phyloP scores from a whole-genome alignment of 2,329 filamentous ascomycete species.

The Drechslera avenae region DNA sequence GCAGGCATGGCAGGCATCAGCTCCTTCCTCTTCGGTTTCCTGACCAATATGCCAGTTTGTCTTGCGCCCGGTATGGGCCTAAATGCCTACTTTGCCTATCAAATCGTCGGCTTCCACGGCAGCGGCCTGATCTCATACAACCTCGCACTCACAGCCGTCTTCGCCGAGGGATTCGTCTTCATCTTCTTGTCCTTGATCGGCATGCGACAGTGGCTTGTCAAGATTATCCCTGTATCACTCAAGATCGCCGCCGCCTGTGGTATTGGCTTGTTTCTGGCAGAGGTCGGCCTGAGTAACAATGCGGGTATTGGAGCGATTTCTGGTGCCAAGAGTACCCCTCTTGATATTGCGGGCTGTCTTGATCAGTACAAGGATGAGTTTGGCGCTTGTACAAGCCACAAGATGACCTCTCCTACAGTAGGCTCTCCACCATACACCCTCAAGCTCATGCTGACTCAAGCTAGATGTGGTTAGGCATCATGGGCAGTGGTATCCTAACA shows the following conservation, averaged over 20 bases:
- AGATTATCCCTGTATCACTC: conserved; percentile 79
- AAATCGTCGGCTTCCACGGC: conserved; percentile 78
- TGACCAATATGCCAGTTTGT: conserved; percentile 70
- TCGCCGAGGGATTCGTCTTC: conserved; percentile 87
- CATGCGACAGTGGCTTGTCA: conserved; percentile 85
- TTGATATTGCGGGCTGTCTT: conserved; percentile 77
- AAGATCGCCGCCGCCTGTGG: conserved; percentile 86
- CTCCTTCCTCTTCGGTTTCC: conserved; percentile 78
- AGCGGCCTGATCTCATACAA: conserved; percentile 73
- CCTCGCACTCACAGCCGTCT: conserved; percentile 81
- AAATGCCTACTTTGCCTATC: conserved; percentile 87
- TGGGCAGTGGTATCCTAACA: conserved; percentile 81
- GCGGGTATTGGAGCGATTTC: conserved; percentile 81
- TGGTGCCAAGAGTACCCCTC: conserved; percentile 66
- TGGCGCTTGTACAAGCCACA: conserved; percentile 68
- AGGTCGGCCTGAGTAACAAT: conserved; percentile 76
- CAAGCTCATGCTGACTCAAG: conserved; percentile 10
- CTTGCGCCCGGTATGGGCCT: conserved; percentile 55
- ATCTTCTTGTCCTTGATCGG: conserved; percentile 78
- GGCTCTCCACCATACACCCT: conserved; percentile 15
- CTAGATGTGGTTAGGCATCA: conserved; percentile 83
- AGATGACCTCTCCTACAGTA: conserved; percentile 77
- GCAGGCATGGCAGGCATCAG: conserved; percentile 79
- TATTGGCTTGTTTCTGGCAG: conserved; percentile 79
- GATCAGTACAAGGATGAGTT: conserved; percentile 52